These are phyloP conservation scores for Huntiella bhutanensis DNA, from an alignment of 2,329 filamentous ascomycete species.

Conservation along the genomic window DNA sequence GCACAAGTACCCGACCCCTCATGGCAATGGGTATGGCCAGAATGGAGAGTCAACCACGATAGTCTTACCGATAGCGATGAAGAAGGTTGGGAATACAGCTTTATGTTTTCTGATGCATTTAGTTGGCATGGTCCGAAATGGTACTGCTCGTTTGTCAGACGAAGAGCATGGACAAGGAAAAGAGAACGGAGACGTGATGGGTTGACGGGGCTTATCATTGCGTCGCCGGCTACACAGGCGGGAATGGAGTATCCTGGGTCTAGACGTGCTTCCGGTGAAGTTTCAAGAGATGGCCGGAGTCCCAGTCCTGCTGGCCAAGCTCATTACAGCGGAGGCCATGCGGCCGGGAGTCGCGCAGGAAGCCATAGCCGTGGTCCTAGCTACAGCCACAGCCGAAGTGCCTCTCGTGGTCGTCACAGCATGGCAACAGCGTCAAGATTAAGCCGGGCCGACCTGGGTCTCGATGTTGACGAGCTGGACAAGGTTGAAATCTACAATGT, in stretches of 20 bases:
- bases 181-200: constrained; percentile 42
- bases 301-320: background rate
- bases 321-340: too few relatives aligned
- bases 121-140: constrained; percentile 81
- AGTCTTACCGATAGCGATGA: constrained; percentile 52
- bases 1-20: constrained; percentile 86
- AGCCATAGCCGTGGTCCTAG: background rate
- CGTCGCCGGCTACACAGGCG: background rate
- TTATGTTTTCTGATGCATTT: constrained; percentile 57
- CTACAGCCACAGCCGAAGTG: constrained; percentile 1
- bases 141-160: constrained; percentile 89
- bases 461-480: constrained; percentile 36
- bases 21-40: constrained; percentile 72
- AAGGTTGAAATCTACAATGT: constrained; percentile 34
- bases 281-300: background rate
- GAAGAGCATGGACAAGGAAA: constrained; percentile 73
- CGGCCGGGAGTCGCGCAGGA: background rate
- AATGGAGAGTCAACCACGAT: constrained; percentile 51
- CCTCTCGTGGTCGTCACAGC: constrained; percentile 2
- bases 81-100: constrained; percentile 91
- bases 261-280: background rate
- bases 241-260: constrained; percentile 1
- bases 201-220: constrained; percentile 15
- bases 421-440: constrained; percentile 11
- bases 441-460: constrained; percentile 26